phyloP scores from a whole-genome alignment of 2,329 filamentous ascomycete genomes.

The Exophiala alcalophila region DNA sequence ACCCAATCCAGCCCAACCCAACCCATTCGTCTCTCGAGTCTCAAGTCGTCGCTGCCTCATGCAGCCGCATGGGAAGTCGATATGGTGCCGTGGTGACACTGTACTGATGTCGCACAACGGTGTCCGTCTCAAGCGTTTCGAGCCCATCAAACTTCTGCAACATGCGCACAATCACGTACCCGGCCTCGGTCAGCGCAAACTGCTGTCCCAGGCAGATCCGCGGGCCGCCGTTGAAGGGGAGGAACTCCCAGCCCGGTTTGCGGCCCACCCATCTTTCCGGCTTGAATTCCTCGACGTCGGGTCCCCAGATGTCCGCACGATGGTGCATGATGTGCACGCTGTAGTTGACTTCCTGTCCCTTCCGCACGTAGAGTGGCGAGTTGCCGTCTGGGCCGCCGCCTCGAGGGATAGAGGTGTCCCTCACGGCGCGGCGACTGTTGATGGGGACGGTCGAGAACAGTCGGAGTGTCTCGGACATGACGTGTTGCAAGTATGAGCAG shows the following conservation, averaged over 20 bases:
- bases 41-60: slow-evolving; percentile 16
- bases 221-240: slow-evolving; percentile 32
- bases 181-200: slow-evolving; percentile 69
- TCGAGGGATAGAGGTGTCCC: slow-evolving; percentile 44
- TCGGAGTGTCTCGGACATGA: slow-evolving; percentile 39
- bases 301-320: slow-evolving; percentile 35
- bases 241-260: slow-evolving; percentile 65
- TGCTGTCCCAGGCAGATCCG: slow-evolving; percentile 51
- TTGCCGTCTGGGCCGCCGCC: slow-evolving; percentile 59
- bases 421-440: slow-evolving; percentile 42
- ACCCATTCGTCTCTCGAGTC: too few species aligned
- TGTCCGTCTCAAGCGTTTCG: slow-evolving; percentile 37
- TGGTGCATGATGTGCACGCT: slow-evolving; percentile 51
- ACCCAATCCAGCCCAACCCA: neutral
- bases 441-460: slow-evolving; percentile 48
- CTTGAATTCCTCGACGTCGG: slow-evolving; percentile 46
- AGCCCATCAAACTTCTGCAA: slow-evolving; percentile 69
- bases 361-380: slow-evolving; percentile 39
- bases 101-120: slow-evolving; percentile 21
- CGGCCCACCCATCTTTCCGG: slow-evolving; percentile 69
- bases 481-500: slow-evolving; percentile 38
- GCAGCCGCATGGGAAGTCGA: slow-evolving; percentile 23
- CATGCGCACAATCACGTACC: slow-evolving; percentile 67
- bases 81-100: slow-evolving; percentile 27
- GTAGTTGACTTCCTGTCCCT: slow-evolving; percentile 46